Evolutionary conservation across 768 basidiomycete genomes (phyloP).

Genomic region (Russula brevipes): DNA sequence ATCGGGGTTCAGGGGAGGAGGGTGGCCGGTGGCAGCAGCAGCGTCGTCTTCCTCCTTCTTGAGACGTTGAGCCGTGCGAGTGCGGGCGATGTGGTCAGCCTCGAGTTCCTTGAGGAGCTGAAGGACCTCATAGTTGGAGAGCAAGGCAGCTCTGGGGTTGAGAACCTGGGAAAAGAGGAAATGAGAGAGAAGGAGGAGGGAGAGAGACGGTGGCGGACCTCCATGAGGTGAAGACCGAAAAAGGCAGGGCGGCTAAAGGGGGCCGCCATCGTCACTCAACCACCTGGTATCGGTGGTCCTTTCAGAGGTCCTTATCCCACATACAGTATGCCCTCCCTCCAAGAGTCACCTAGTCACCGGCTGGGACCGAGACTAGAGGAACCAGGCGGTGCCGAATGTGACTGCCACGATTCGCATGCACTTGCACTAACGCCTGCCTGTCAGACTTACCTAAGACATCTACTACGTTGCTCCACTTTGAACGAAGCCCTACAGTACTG

Average conservation of each 20-base stretch:
- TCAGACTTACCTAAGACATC: too few species aligned
- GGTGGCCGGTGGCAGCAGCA: slow-evolving; percentile 33
- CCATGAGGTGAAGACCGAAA: slow-evolving; percentile 18
- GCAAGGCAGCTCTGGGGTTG: slow-evolving; percentile 67
- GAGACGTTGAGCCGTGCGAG: slow-evolving; percentile 63
- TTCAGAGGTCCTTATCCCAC: slow-evolving; percentile 52
- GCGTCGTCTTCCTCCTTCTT: slow-evolving; percentile 67
- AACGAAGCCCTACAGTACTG: too few species aligned
- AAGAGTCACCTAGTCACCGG: too few species aligned
- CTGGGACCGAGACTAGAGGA: too few species aligned
- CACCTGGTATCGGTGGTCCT: slow-evolving; percentile 54
- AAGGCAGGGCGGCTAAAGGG: slow-evolving; percentile 8
- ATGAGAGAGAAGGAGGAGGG: neutral
- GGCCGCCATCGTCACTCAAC: slow-evolving; percentile 41
- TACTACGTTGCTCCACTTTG: too few species aligned
- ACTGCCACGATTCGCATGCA: too few species aligned
- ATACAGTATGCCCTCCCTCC: slow-evolving; percentile 62
- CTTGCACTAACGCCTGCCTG: too few species aligned
- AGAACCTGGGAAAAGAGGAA: slow-evolving; percentile 44
- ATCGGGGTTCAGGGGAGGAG: slow-evolving; percentile 29
- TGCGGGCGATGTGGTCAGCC: slow-evolving; percentile 60
- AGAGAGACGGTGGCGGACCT: slow-evolving; percentile 1
- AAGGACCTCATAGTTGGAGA: slow-evolving; percentile 87
- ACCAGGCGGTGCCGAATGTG: too few species aligned
- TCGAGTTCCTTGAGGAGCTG: slow-evolving; percentile 72